Base-by-base conservation (phyloP, 345 rosid species). In the Populus euphratica region DNA sequence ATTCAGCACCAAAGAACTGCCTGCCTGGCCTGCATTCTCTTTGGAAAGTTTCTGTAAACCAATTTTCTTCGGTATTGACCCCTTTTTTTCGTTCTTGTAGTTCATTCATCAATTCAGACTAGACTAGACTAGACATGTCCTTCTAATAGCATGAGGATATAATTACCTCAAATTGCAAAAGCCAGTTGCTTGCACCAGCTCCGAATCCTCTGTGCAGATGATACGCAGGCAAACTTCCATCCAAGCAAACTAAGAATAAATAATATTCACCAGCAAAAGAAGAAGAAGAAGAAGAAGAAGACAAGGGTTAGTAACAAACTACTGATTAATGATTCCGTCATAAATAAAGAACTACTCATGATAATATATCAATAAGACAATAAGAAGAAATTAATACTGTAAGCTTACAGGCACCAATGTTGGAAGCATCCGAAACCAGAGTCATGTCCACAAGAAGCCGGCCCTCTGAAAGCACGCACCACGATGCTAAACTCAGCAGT, bases 221-320 rank as follows among this genome's bases (percentile, higher is more conserved):
- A 79, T 95, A 95, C 21, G 93, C 99, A 5, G 99, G 99, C 82
- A 82, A 86, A 85, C 98, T 95, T n/a, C 98, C 99, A 49, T 93
- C 99, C 91, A 95, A 85, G 86, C 98, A 95, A 83, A 88, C 97
- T 93, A 64, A 61, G 77, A 69, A 76, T 41, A 73, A 54, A 66
- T 63, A 71, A 80, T 49, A 68, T n/a, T 64, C 43, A 43, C 38
- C 33, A 20, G 20, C 63, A 61, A 73, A 9, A 11, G 47, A 41
- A 9, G 44, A 41, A 41, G 44, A 41, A 31, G 44, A 41, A 31
- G n/a, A 77, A 36, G 39, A n/a, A 52, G 6, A 17, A 69, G 5
- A 61, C 39, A 59, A 68, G 38, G 6, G 12, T 5, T 16, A 25
- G 27, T 27, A 6, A 68, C 2, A 29, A 59, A 25, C 21, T 16